phyloP scores from a whole-genome alignment of 805 yeast species.

The Yarrowia deformans region DNA sequence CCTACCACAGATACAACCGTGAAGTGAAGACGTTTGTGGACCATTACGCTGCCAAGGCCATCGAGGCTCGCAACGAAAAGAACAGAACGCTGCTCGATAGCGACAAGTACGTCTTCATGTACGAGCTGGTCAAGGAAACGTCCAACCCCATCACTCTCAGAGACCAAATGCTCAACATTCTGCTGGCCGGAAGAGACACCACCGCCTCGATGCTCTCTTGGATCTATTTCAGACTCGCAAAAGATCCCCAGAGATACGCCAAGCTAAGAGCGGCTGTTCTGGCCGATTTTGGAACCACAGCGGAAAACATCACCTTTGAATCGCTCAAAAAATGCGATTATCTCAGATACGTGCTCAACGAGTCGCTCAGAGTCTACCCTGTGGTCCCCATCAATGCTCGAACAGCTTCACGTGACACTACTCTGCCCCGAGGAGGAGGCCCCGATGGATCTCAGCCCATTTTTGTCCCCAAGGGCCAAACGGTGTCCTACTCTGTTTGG shows the following conservation, averaged over 20 bases:
- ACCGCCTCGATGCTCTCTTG: slow-evolving; percentile 60
- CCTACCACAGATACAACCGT: slow-evolving; percentile 49
- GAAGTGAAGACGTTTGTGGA: slow-evolving; percentile 52
- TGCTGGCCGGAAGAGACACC: slow-evolving; percentile 64
- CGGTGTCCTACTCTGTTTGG: slow-evolving; percentile 54
- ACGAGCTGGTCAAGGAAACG: slow-evolving; percentile 59
- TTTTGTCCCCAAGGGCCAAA: slow-evolving; percentile 55
- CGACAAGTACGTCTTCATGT: slow-evolving; percentile 57
- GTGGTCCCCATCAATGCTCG: slow-evolving; percentile 60
- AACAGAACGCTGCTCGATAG: slow-evolving; percentile 42
- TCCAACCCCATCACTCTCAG: slow-evolving; percentile 57
- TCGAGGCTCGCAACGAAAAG: slow-evolving; percentile 43
- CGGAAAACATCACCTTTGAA: slow-evolving; percentile 53
- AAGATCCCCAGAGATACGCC: slow-evolving; percentile 49
- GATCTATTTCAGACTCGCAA: slow-evolving; percentile 56
- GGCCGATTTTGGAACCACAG: slow-evolving; percentile 50
- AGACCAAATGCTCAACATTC: slow-evolving; percentile 59
- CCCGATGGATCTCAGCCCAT: slow-evolving; percentile 53
- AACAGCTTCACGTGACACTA: slow-evolving; percentile 56
- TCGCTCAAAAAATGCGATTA: slow-evolving; percentile 58
- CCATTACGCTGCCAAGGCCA: slow-evolving; percentile 53
- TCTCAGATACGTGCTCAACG: slow-evolving; percentile 58
- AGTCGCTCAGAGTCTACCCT: slow-evolving; percentile 59
- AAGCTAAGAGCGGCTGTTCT: slow-evolving; percentile 53
- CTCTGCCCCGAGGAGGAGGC: slow-evolving; percentile 62